These are phyloP conservation scores for Asterophora parasitica DNA, from an alignment of 768 basidiomycete genomes.

Conservation along the genomic window DNA sequence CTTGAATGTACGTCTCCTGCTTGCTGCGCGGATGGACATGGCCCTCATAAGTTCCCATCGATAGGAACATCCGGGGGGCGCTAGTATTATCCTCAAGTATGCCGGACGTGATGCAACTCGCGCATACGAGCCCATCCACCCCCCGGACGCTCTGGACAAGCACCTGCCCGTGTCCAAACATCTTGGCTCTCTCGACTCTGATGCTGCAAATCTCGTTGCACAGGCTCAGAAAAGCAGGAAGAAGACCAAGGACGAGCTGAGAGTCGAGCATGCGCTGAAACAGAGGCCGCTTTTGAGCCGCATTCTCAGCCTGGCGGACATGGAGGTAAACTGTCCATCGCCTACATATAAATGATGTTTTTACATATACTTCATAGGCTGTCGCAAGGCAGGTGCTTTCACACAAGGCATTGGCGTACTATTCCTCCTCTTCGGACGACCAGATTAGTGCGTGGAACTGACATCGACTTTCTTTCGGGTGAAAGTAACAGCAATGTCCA, in stretches of 20 bases:
- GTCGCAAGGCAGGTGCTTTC: slow-evolving; percentile 71
- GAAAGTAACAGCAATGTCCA: slow-evolving; percentile 24
- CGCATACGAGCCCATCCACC: slow-evolving; percentile 79
- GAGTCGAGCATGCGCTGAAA: slow-evolving; percentile 57
- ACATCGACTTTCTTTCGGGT: slow-evolving; percentile 1
- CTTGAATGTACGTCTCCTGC: slow-evolving; percentile 41
- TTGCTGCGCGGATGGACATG: slow-evolving; percentile 1
- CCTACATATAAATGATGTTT: background rate
- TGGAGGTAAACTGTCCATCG: slow-evolving; percentile 54
- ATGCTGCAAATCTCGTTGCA: slow-evolving; percentile 35
- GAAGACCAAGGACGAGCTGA: slow-evolving; percentile 66
- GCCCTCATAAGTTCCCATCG: slow-evolving; percentile 2
- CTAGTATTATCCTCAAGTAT: slow-evolving; percentile 75
- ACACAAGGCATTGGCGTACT: slow-evolving; percentile 76
- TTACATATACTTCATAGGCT: slow-evolving; percentile 33
- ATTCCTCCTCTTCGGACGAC: slow-evolving; percentile 84
- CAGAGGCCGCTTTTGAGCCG: slow-evolving; percentile 61
- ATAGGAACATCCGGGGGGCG: slow-evolving; percentile 78
- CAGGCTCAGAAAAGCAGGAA: slow-evolving; percentile 33
- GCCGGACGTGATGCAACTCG: slow-evolving; percentile 82
- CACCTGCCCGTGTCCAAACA: slow-evolving; percentile 67
- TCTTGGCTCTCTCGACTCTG: slow-evolving; percentile 57
- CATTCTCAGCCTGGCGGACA: slow-evolving; percentile 73
- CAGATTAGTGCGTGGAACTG: slow-evolving; percentile 55
- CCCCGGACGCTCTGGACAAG: slow-evolving; percentile 73